These are phyloP conservation scores for Helicostylum pulchrum DNA, from an alignment of 192 early-diverging fungal species.

Conservation along the genomic window DNA sequence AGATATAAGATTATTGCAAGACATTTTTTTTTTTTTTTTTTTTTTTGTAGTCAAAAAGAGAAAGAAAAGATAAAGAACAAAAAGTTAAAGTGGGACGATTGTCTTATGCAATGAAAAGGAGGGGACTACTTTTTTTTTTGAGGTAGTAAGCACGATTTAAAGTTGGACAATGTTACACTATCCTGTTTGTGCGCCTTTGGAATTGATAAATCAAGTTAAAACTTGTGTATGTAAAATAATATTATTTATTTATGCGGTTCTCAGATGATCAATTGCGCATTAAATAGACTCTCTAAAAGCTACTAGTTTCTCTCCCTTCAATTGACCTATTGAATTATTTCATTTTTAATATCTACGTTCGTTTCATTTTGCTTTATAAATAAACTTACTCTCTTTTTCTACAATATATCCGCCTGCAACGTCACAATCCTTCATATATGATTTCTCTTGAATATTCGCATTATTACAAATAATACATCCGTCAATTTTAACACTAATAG, in stretches of 20 bases:
- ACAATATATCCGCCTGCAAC: constrained; percentile 67
- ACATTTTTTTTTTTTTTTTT: too few relatives aligned
- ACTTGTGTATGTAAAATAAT: not conserved
- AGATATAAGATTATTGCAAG: not conserved
- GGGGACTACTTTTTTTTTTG: not conserved
- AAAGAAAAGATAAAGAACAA: not conserved
- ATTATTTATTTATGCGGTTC: not conserved
- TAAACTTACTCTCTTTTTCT: constrained; percentile 60
- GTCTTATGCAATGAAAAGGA: constrained; percentile 1
- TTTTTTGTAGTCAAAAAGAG: too few relatives aligned
- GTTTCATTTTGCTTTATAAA: too few relatives aligned
- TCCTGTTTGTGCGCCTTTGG: constrained; percentile 7
- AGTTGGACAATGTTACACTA: constrained; percentile 14
- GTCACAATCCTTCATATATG: constrained; percentile 86
- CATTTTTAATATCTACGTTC: not conserved
- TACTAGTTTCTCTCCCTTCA: constrained; percentile 36
- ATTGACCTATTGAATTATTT: constrained; percentile 20
- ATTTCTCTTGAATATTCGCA: constrained; percentile 71
- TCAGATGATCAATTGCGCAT: not conserved
- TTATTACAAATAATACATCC: constrained; percentile 83
- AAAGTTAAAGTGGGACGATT: constrained; percentile 5
- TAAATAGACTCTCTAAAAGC: constrained; percentile 30
- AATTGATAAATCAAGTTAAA: constrained; percentile 6
- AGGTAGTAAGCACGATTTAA: not conserved
- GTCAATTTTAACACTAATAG: constrained; percentile 78